phyloP scores from a whole-genome alignment of 108 stramenopile genomes.

The Bacterosira constricta region DNA sequence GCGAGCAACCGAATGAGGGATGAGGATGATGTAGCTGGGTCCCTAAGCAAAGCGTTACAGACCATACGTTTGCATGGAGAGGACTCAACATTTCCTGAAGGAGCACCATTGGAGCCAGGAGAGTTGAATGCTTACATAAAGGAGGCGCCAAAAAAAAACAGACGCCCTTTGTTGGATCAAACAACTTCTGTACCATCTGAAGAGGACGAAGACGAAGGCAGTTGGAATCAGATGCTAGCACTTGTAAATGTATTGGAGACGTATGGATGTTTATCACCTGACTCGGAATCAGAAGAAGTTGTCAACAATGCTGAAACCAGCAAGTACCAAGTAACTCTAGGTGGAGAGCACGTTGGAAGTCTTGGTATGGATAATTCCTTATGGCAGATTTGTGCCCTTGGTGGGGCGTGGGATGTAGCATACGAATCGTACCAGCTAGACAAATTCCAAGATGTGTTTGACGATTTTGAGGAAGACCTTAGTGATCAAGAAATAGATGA shows the following conservation, averaged over 20 bases:
- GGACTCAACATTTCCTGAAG: slow-evolving; percentile 14
- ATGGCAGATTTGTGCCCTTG: slow-evolving; percentile 74
- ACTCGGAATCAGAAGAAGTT: slow-evolving; percentile 6
- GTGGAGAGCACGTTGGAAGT: slow-evolving; percentile 76
- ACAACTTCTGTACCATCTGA: slow-evolving; percentile 34
- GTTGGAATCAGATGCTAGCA: slow-evolving; percentile 77
- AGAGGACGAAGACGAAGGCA: slow-evolving; percentile 56
- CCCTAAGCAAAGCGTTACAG: slow-evolving; percentile 29
- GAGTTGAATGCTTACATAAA: slow-evolving; percentile 44
- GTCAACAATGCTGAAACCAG: slow-evolving; percentile 26
- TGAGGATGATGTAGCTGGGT: slow-evolving; percentile 25
- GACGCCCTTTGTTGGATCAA: slow-evolving; percentile 24
- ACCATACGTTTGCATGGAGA: slow-evolving; percentile 18
- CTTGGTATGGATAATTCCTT: slow-evolving; percentile 81
- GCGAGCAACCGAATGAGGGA: slow-evolving; percentile 64
- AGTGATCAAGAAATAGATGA: slow-evolving; percentile 13
- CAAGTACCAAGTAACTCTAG: slow-evolving; percentile 56
- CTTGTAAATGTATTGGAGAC: slow-evolving; percentile 65
- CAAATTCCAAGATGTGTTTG: slow-evolving; percentile 43
- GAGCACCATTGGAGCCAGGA: slow-evolving; percentile 30
- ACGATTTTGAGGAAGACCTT: slow-evolving; percentile 9
- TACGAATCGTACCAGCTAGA: slow-evolving; percentile 65
- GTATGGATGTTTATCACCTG: slow-evolving; percentile 66
- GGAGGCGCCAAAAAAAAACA: slow-evolving; percentile 17
- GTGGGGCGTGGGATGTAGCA: slow-evolving; percentile 76